Conservation (phyloP, 2,329 filamentous ascomycete genomes). For the Lachnellula arida region DNA sequence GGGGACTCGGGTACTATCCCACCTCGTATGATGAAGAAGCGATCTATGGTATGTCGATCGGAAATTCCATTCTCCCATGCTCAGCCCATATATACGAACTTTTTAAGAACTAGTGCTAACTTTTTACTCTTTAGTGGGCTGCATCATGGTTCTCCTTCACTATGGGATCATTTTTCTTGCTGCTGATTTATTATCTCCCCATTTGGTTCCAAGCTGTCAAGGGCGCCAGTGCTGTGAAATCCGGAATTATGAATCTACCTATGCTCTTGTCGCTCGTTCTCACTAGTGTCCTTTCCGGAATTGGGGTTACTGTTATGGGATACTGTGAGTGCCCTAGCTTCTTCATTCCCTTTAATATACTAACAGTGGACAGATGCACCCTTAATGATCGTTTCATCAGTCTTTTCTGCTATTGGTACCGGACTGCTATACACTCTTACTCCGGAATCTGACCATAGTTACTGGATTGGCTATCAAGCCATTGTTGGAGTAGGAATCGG, state of each 20-base stretch:
- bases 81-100: neutral
- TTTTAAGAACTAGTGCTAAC: neutral
- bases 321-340: conserved; percentile 2
- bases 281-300: conserved; percentile 28
- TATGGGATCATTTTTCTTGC: conserved; percentile 37
- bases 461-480: conserved; percentile 56
- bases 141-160: conserved; percentile 7
- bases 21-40: conserved; percentile 38
- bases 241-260: conserved; percentile 35
- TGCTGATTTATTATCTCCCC: conserved; percentile 40
- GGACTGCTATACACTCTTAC: conserved; percentile 51
- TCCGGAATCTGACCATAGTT: conserved; percentile 40
- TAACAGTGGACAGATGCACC: conserved; percentile 5
- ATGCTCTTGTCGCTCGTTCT: conserved; percentile 26
- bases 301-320: conserved; percentile 24
- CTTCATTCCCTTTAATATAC: neutral
- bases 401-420: conserved; percentile 36
- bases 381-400: conserved; percentile 9
- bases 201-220: conserved; percentile 44
- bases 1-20: conserved; percentile 10
- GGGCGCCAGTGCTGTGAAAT: conserved; percentile 26
- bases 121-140: conserved; percentile 3
- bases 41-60: conserved; percentile 37
- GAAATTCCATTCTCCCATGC: conserved; percentile 37
- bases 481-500: conserved; percentile 51